These are phyloP conservation scores for Ilex aquifolium DNA, from an alignment of 257 asterid species.

Conservation along the genomic window DNA sequence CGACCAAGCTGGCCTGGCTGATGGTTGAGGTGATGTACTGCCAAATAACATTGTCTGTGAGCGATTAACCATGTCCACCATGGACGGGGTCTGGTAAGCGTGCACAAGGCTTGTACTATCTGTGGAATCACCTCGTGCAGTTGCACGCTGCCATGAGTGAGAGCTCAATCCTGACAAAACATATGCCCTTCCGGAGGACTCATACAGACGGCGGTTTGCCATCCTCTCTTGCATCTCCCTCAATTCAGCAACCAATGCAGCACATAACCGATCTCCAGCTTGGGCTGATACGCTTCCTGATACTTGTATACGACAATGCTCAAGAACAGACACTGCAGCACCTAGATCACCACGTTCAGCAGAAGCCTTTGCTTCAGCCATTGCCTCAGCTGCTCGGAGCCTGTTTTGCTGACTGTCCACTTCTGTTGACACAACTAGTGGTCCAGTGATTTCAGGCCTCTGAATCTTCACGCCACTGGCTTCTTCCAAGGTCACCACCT, in stretches of 20 bases:
- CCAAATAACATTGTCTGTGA: slow-evolving; percentile 67
- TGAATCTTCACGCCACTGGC: slow-evolving; percentile 36
- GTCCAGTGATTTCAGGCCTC: slow-evolving; percentile 37
- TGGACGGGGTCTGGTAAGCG: slow-evolving; percentile 84
- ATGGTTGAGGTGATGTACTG: slow-evolving; percentile 32
- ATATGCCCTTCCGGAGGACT: slow-evolving; percentile 84
- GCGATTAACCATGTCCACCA: slow-evolving; percentile 82
- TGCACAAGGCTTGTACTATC: slow-evolving; percentile 56
- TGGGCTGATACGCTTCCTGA: slow-evolving; percentile 47
- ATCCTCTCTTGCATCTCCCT: slow-evolving; percentile 85
- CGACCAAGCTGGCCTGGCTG: slow-evolving; percentile 36
- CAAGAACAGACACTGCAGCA: slow-evolving; percentile 49
- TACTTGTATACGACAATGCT: slow-evolving; percentile 42
- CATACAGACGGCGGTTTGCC: slow-evolving; percentile 62
- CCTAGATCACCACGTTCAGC: slow-evolving; percentile 72
- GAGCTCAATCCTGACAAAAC: slow-evolving; percentile 91
- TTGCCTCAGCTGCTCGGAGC: slow-evolving; percentile 66
- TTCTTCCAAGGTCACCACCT: slow-evolving; percentile 26
- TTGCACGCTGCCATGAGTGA: slow-evolving; percentile 96
- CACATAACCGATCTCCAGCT: slow-evolving; percentile 59
- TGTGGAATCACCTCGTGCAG: slow-evolving; percentile 82
- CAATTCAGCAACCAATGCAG: slow-evolving; percentile 59
- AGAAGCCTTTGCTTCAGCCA: slow-evolving; percentile 64
- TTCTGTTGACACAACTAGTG: slow-evolving; percentile 51
- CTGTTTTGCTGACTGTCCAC: slow-evolving; percentile 80